phyloP scores from a whole-genome alignment of 1,139 yeast species.

The Meyerozyma smithsonii region DNA sequence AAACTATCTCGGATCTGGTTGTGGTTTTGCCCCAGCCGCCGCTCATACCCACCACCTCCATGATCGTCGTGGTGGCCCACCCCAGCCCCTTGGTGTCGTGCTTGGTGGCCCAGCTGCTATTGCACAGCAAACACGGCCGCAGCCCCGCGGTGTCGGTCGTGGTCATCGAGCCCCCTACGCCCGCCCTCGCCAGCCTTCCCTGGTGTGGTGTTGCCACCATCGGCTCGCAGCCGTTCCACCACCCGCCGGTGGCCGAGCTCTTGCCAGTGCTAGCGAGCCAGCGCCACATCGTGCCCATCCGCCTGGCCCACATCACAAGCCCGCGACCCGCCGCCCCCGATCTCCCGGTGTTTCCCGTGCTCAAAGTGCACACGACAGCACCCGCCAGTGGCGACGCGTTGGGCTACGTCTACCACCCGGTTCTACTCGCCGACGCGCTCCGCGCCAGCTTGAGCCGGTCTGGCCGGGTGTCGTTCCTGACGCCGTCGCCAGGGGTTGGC shows the following conservation, averaged over 20 bases:
- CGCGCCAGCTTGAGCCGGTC: neutral
- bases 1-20: constrained; percentile 14
- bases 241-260: neutral
- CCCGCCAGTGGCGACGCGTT: neutral
- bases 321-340: neutral
- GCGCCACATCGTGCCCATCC: neutral
- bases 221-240: constrained; percentile 1
- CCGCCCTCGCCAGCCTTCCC: neutral
- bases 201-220: neutral
- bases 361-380: neutral
- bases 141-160: neutral
- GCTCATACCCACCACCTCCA: neutral
- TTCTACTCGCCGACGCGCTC: neutral
- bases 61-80: neutral
- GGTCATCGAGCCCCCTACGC: neutral
- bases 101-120: neutral
- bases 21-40: neutral
- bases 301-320: neutral
- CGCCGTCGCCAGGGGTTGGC: neutral
- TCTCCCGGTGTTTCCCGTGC: neutral
- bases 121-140: neutral
- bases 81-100: neutral
- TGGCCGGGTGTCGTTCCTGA: neutral
- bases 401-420: constrained; percentile 1
- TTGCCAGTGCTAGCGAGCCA: neutral